Evolutionary conservation across 78 protist genomes (phyloP), one percentile per base, ranked within the genome.

Genomic region (Dictyostelium discoideum): DNA sequence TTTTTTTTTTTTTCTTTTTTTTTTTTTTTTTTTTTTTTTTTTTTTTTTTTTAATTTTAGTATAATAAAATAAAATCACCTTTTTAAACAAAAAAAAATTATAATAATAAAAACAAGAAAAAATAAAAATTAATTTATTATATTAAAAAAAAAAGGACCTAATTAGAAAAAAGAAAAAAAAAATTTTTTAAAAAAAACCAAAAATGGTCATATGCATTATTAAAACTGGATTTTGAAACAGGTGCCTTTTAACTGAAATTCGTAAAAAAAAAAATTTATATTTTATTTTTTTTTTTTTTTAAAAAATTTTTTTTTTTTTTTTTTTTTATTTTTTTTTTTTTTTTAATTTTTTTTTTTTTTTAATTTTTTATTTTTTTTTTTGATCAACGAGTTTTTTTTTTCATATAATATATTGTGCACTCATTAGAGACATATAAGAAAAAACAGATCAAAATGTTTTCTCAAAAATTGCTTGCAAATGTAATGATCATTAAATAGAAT

Each of bases 381-480:
- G 29, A 26, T 69, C 78, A 69, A 24, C 39, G 18, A n/a, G 22
- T 10, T 29, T 69, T 69, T 11, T 11, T 69, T 69, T 29, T 11
- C 7, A 69, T 69, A 69, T 16, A 16, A 69, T 69, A 26, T n/a
- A 63, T 63, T 63, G 73, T n/a, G 73, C 40, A 24, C 37, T 69
- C 29, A n/a, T 29, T 60, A 18, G 69, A 18, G 29, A 63, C 14
- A 63, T 63, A 63, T 22, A 63, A 63, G n/a, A 63, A 20, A 20
- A 60, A 13, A 50, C 60, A 50, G 60, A 50, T 69, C 20, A 69
- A 69, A 26, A 69, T 69, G 78, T 69, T 69, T 69, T 10, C 78
- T 26, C 78, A 69, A 69, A 69, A 69, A 69, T 69, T 69, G 78
- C 24, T 69, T 69, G 78, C 37, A 69, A 69, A 69, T 69, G 78